Base-by-base conservation (phyloP, 352 stramenopile genomes). In the Phytophthora fragariae region DNA sequence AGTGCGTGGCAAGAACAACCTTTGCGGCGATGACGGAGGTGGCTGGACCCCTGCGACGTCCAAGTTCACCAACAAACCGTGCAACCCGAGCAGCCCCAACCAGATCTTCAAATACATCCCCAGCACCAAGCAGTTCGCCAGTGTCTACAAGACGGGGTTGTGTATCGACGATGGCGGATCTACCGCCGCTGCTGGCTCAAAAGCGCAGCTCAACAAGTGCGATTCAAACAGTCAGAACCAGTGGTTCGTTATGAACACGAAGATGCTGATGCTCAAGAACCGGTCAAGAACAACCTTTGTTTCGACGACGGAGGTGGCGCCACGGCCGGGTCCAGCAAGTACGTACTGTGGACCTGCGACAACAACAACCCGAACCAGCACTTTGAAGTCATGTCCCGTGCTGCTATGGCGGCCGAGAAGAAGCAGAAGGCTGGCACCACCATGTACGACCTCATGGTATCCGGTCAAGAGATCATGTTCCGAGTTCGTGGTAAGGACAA, bases 21-120 rank as follows among this genome's bases (percentile, higher is more conserved):
- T 83, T n/a, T 85, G 78, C 41, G 24, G 81, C 6, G 75, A 82
- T 17, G 78, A 85, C 27, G 78, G 75, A 2, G 75, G 72, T 2
- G 73, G 62, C 52, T 67, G 57, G 68, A 44, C 53, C 0, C 47
- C 44, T 17, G 66, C 39, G 3, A 50, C 17, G 5, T 62, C 72
- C 44, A 68, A 79, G 65, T 72, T 83, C 49, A 66, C 54, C 11
- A 57, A 73, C 39, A 61, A 65, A 54, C 53, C 62, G 31, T 82
- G 76, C 65, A 76, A 81, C 63, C 60, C 73, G 11, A 79, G 50
- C 57, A 81, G 67, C 35, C 64, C 61, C 2, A 80, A 74, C 54
- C 76, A 83, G 52, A 67, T 75, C 7, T 79, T 83, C 65, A 68
- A 68, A 59, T 80, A 80, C 65, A 62, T 72, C 37, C 1, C 33